Base-by-base conservation (phyloP, 495 filamentous ascomycete species). In the Annulohypoxylon maeteangense region DNA sequence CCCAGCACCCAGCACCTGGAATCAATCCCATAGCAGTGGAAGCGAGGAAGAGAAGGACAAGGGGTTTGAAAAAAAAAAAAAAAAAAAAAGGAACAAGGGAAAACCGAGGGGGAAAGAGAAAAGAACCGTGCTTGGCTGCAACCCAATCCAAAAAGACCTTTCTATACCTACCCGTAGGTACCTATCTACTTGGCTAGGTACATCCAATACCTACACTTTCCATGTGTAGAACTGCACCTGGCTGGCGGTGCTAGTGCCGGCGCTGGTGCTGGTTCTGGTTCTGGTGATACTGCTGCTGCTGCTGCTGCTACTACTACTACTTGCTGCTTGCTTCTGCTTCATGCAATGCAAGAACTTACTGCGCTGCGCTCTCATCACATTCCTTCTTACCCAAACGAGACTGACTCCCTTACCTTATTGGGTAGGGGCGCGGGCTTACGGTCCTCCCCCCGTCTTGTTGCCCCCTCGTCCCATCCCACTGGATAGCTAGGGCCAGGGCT, bases 381-480 rank as follows among this genome's bases (percentile, higher is more conserved):
- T 65, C 70, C 62, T 69, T 73, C 62, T 73, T 73, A 63, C 70
- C 70, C 56, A 69, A 69, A 69, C 61, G 62, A 66, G 70, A 55
- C 40, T 44, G 50, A 38, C 40, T 59, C 59, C 61, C 27, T 36
- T 62, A 14, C 51, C 65, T 59, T 23, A 73, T 73, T 73, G 70
- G 67, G 65, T 48, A 69, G 65, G 40, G 42, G 27, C 29, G 44
- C 70, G 65, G 70, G 56, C 70, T 65, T 57, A 73, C 70, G 70
- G 70, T 4, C 64, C 44, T 58, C 56, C 67, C 50, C 45, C 63
- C 51, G 31, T 31, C 16, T 6, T 34, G 31, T 23, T 10, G 11
- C 14, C 55, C 40, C 51, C 51, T 44, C 62, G 67, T 65, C 48
- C 67, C 60, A 70, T 67, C 58, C 63, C 69, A 67, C 63, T 65